Base-by-base conservation (phyloP, 2,329 filamentous ascomycete genomes). In the Exophiala viscosa region DNA sequence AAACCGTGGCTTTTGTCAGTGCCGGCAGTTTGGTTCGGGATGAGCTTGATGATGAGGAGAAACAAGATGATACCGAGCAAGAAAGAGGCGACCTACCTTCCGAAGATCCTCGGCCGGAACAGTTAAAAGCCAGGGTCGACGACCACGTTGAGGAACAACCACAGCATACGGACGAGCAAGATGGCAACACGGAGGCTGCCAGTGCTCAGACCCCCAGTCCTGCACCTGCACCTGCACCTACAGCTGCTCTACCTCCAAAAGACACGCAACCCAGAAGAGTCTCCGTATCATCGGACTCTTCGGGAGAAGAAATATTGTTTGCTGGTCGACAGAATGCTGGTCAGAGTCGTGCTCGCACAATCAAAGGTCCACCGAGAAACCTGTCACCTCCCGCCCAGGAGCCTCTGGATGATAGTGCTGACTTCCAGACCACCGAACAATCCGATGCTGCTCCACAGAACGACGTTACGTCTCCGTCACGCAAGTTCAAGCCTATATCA, bases 1-100 rank as follows among this genome's bases (percentile, higher is more conserved):
- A 76, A 48, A 70, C 71, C 18, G 75, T 87, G 45, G 66, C 69
- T 1, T 87, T 87, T 63, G 76, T 87, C 54, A 83, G 80, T 64
- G 82, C 81, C 32, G 81, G 81, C 17, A 69, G 67, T 36, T 66
- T 76, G 48, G 66, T 74, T 33, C 67, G 72, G 35, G 62, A 69
- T 11, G 66, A 63, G 31, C 45, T 50, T 34, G 47, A 28, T 38
- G 17, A n/a, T n/a, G 32, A 39, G 7, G 32, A 11, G 17, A 38
- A 56, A 38, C 15, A 45, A 38, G 34, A 14, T 14, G 46, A 48
- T 39, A n/a, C 31, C 36, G 32, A 40, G 28, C n/a, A 20, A 44
- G 13, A 40, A 38, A 32, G 15, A 20, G 15, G 42, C 18, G n/a
- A 18, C 28, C 11, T 23, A 36, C 11, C 3, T 2, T 13, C 34